Conservation (phyloP, 495 filamentous ascomycete species). For the Venustampulla echinocandica region DNA sequence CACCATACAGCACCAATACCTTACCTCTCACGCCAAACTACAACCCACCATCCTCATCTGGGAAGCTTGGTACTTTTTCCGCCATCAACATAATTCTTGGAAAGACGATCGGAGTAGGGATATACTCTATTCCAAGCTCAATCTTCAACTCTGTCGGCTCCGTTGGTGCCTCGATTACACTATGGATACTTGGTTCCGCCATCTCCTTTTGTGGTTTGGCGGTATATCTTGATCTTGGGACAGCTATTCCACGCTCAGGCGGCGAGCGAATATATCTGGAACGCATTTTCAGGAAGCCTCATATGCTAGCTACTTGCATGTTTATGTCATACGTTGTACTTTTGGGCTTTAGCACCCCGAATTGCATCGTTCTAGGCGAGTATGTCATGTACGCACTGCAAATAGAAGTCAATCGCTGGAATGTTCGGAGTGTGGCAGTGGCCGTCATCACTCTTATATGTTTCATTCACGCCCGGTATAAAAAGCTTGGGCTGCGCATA, state of each 20-base stretch:
- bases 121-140: constrained; percentile 35
- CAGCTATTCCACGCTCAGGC: constrained; percentile 40
- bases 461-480: constrained; percentile 46
- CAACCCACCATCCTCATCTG: neutral
- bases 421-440: constrained; percentile 51
- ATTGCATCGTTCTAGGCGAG: constrained; percentile 58
- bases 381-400: constrained; percentile 56
- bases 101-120: constrained; percentile 23
- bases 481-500: constrained; percentile 54
- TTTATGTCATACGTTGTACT: constrained; percentile 50
- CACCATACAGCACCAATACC: constrained; percentile 4
- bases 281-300: constrained; percentile 51
- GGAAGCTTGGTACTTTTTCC: constrained; percentile 26
- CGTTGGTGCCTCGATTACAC: constrained; percentile 29
- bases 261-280: constrained; percentile 56
- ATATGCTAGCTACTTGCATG: constrained; percentile 52
- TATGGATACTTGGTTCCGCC: constrained; percentile 33
- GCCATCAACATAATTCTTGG: constrained; percentile 30
- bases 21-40: constrained; percentile 15
- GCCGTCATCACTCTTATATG: constrained; percentile 49
- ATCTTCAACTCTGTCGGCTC: constrained; percentile 36
- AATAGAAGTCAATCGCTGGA: constrained; percentile 47
- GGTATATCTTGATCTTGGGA: constrained; percentile 48
- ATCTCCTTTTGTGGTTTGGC: constrained; percentile 35
- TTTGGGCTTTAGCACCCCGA: constrained; percentile 45